These are phyloP conservation scores for Chaetomium cochliodes DNA, from an alignment of 495 filamentous ascomycete genomes.

Conservation along the genomic window DNA sequence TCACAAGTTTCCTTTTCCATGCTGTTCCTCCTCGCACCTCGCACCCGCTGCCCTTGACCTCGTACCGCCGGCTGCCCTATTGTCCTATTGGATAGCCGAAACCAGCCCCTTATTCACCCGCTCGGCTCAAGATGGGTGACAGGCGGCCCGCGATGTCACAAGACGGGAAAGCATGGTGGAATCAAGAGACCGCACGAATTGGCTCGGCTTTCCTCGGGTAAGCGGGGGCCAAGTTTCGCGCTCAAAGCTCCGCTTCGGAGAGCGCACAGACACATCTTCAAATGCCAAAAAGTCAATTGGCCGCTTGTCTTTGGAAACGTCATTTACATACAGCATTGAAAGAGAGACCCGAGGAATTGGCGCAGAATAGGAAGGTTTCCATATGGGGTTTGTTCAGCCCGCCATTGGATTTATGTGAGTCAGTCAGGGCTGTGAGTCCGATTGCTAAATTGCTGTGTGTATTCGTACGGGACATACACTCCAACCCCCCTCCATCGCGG, in stretches of 20 bases:
- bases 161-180: not conserved
- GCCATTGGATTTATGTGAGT: not conserved
- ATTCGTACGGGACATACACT: too few species aligned
- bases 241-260: slow-evolving; percentile 17
- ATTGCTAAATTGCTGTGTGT: not conserved
- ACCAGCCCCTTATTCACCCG: too few species aligned
- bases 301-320: slow-evolving; percentile 24
- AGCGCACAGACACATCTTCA: slow-evolving; percentile 28
- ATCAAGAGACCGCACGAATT: not conserved
- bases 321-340: slow-evolving; percentile 19
- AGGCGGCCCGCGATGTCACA: too few species aligned
- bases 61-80: too few species aligned
- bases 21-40: too few species aligned
- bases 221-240: not conserved
- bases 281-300: slow-evolving; percentile 35
- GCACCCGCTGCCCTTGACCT: too few species aligned
- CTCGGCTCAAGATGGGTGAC: too few species aligned
- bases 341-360: not conserved
- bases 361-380: not conserved
- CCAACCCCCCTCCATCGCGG: slow-evolving; percentile 8
- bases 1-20: too few species aligned
- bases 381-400: not conserved
- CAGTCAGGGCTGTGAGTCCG: not conserved
- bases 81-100: too few species aligned
- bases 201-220: slow-evolving; percentile 32